Evolutionary conservation across 192 early-diverging fungal genomes (phyloP).

Genomic region (Entomortierella lignicola): DNA sequence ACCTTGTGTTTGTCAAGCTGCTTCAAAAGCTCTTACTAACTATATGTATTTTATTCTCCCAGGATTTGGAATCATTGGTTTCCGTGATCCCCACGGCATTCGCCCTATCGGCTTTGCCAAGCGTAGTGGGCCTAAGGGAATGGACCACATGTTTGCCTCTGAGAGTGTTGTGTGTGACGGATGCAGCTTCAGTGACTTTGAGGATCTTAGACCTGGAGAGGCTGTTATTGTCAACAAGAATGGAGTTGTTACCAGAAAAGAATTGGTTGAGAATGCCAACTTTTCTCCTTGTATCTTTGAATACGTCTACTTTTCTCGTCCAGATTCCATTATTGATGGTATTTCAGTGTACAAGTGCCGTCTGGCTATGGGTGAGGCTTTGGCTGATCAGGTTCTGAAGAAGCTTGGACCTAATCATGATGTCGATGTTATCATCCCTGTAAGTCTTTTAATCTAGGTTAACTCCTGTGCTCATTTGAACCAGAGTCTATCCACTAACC

Average conservation of each 20-base stretch:
- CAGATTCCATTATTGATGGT: slow-evolving; percentile 98
- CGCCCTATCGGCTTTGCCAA: slow-evolving; percentile 95
- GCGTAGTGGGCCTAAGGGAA: slow-evolving; percentile 74
- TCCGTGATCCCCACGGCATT: slow-evolving; percentile 96
- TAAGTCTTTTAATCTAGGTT: too few relatives aligned
- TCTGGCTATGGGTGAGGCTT: slow-evolving; percentile 96
- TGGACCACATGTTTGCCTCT: slow-evolving; percentile 98
- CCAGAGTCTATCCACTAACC: too few relatives aligned
- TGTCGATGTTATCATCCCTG: slow-evolving; percentile 99
- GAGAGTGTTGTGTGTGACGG: slow-evolving; percentile 96
- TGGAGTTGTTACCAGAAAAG: slow-evolving; percentile 70
- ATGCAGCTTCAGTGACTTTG: slow-evolving; percentile 89
- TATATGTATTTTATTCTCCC: neutral
- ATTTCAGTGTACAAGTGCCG: slow-evolving; percentile 98
- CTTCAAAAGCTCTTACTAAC: neutral
- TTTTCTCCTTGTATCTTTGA: slow-evolving; percentile 99
- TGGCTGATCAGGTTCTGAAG: slow-evolving; percentile 86
- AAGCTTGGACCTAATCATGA: slow-evolving; percentile 82
- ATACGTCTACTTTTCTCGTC: slow-evolving; percentile 99
- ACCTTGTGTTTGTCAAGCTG: neutral
- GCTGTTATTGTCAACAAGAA: slow-evolving; percentile 92
- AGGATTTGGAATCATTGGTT: slow-evolving; percentile 94
- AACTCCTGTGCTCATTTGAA: too few relatives aligned
- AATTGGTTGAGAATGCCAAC: slow-evolving; percentile 62
- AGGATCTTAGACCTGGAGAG: slow-evolving; percentile 94